phyloP scores from a whole-genome alignment of 352 stramenopile genomes.

The Albugo candida region DNA sequence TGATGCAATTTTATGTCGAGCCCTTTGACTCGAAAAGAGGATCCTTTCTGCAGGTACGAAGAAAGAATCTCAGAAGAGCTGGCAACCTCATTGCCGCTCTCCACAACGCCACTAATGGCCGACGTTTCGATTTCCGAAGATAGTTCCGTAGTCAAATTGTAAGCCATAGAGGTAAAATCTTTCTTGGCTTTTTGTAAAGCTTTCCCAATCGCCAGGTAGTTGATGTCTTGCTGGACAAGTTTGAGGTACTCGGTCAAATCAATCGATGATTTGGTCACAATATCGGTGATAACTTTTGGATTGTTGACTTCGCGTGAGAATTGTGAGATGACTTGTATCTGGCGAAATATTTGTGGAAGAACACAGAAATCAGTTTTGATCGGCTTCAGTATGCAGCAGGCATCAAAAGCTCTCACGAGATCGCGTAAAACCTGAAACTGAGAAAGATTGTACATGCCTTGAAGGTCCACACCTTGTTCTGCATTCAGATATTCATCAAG shows the following conservation, averaged over 20 bases:
- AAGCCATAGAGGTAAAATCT: too few relatives aligned
- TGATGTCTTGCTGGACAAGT: slow-evolving; percentile 1
- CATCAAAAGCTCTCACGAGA: slow-evolving; percentile 1
- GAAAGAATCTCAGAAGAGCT: too few relatives aligned
- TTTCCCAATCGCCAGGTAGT: background rate
- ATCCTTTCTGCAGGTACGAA: too few relatives aligned
- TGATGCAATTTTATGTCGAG: too few relatives aligned
- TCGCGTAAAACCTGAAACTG: background rate
- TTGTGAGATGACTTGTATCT: background rate
- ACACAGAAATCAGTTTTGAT: slow-evolving; percentile 3
- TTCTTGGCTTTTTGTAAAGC: slow-evolving; percentile 1
- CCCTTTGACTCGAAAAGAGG: too few relatives aligned
- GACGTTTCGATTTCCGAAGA: too few relatives aligned
- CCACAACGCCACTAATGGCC: too few relatives aligned
- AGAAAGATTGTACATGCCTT: background rate
- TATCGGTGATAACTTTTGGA: slow-evolving; percentile 2
- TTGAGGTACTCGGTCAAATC: slow-evolving; percentile 3
- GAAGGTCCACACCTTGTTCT: slow-evolving; percentile 2
- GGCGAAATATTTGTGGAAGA: slow-evolving; percentile 5
- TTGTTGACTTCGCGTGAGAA: background rate
- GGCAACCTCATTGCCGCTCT: too few relatives aligned
- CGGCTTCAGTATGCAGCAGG: background rate
- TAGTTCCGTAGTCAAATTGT: too few relatives aligned
- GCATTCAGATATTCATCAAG: background rate
- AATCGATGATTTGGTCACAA: background rate